phyloP scores from a whole-genome alignment of 1,284 basidiomycete genomes.

The Moesziomyces sp. region DNA sequence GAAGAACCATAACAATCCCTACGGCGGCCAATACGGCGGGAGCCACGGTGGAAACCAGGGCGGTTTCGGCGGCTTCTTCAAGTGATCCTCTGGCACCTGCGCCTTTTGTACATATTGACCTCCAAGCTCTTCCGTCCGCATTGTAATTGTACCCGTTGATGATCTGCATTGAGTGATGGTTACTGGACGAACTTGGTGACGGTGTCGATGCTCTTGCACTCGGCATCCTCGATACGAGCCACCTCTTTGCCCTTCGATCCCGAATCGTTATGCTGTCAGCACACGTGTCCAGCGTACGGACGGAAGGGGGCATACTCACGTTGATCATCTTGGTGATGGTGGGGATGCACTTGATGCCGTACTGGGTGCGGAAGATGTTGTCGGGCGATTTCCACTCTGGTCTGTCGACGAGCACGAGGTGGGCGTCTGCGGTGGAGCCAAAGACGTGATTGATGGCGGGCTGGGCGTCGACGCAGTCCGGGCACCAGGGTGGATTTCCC shows the following conservation, averaged over 20 bases:
- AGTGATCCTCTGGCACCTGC: constrained; percentile 5
- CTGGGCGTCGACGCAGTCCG: constrained; percentile 52
- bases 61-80: constrained; percentile 39
- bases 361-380: constrained; percentile 40
- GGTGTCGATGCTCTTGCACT: constrained; percentile 36
- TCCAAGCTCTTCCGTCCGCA: not conserved
- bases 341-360: constrained; percentile 45
- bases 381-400: constrained; percentile 47
- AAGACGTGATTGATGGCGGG: constrained; percentile 44
- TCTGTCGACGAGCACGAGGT: constrained; percentile 44
- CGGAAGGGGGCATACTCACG: not conserved
- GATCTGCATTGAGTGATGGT: not conserved
- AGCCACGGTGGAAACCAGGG: constrained; percentile 19
- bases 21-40: constrained; percentile 24
- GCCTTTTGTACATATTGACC: not conserved
- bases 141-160: not conserved
- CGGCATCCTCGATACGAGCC: constrained; percentile 43
- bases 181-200: constrained; percentile 30
- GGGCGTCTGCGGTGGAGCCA: constrained; percentile 19
- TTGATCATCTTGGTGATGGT: constrained; percentile 43
- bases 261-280: not conserved
- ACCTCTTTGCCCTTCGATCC: constrained; percentile 40
- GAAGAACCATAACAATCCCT: constrained; percentile 32
- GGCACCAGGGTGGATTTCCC: constrained; percentile 53
- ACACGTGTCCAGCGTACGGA: no score